phyloP scores from a whole-genome alignment of 805 yeast genomes.

The Metschnikowia colocasiae region DNA sequence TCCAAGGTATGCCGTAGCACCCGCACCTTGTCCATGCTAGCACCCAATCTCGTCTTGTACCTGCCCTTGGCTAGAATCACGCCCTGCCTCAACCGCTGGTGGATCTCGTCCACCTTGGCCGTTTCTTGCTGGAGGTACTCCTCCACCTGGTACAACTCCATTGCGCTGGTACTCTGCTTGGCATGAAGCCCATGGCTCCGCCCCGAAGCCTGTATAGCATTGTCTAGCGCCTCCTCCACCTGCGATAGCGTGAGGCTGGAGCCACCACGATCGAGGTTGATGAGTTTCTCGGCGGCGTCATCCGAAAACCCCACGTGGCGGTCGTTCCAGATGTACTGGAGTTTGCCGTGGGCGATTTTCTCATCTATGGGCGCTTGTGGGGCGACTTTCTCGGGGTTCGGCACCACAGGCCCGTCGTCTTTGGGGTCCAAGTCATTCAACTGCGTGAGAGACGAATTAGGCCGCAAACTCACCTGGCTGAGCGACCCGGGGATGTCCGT shows the following conservation, averaged over 20 bases:
- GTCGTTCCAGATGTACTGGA: constrained; percentile 7
- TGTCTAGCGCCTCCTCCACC: constrained; percentile 4
- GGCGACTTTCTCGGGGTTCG: background rate
- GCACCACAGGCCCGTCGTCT: background rate
- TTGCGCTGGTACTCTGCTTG: constrained; percentile 3
- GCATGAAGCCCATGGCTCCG: constrained; percentile 1
- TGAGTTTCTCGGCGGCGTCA: constrained; percentile 2
- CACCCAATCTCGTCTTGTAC: constrained; percentile 26
- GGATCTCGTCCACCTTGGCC: constrained; percentile 19
- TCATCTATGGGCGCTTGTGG: background rate
- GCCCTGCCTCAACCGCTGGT: constrained; percentile 18
- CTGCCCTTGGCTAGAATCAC: constrained; percentile 18
- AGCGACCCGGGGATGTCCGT: background rate
- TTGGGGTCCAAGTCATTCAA: background rate
- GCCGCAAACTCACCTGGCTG: background rate
- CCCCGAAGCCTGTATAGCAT: constrained; percentile 1
- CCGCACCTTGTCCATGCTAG: constrained; percentile 26
- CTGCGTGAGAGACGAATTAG: background rate
- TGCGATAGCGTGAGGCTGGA: constrained; percentile 6
- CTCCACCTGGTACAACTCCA: constrained; percentile 18
- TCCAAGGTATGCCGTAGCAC: constrained; percentile 25
- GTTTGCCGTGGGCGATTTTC: background rate
- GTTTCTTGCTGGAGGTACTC: constrained; percentile 20
- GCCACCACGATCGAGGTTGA: constrained; percentile 1
- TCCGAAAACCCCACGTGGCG: background rate